Base-by-base conservation (phyloP, 2,329 filamentous ascomycete species). In the Colletotrichum lindemuthianum region DNA sequence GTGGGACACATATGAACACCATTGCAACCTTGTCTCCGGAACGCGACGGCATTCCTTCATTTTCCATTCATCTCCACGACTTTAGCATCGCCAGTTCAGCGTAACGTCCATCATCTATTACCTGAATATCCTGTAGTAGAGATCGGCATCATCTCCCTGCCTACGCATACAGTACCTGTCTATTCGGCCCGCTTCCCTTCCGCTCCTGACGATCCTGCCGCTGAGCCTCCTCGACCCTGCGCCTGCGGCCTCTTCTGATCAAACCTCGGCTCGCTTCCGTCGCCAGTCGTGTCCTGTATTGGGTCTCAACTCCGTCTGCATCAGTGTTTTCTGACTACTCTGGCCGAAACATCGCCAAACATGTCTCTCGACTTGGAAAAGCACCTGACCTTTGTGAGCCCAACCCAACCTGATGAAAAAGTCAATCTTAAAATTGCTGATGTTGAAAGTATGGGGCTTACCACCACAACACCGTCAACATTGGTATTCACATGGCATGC, bases 361-460 rank as follows among this genome's bases (percentile, higher is more conserved):
- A 89, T 89, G 87, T 86, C 87, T 70, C 85, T 96, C 73, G 90
- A 94, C 73, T 85, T 96, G 56, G 92, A 96, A 81, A 91, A 88
- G 75, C 92, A 95, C 74, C 84, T 96, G 72, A 88, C 87, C 78
- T 94, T 94, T 79, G 92, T 96, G 87, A 77, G 90, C 60, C 8
- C 10, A 5, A 36, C 7, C 9, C 37, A 36, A 6, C 41, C 8
- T 34, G 37, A 4, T 16, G 4, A 12, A 24, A 40, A 16, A 13
- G 45, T 10, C 13, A 16, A 34, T 59, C 40, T 11, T 33, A n/a
- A 24, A 40, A 33, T 45, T 13, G 34, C 64, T 68, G 54, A 69
- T 54, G 58, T 47, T 15, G 55, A 47, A 70, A 96, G 92, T 96
- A 96, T 81, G 92, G 92, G 76, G 86, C 91, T 64, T 95, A 96